A percentile compares a stretch with the other conserved stretches of the same genome.
Evolutionary conservation across 495 filamentous ascomycete genomes (phyloP).

Genomic region (Tuber magnatum): DNA sequence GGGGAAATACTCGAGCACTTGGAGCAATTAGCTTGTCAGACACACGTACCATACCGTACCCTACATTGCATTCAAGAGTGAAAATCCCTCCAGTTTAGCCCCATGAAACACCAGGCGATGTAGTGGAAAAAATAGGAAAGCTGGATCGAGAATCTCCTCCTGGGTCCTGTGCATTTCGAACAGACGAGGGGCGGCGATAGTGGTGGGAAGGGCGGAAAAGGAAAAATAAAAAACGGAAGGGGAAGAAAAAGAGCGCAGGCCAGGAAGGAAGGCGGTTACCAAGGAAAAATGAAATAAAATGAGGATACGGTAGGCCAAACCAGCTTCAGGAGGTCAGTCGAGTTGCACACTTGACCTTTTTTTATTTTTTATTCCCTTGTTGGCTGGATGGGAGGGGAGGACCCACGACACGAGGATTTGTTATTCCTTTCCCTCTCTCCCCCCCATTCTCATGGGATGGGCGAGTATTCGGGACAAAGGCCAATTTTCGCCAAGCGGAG

Average conservation of each 20-base stretch:
- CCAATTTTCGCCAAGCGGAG: background rate
- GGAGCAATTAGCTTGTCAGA: slow-evolving; percentile 25
- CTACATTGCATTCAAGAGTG: slow-evolving; percentile 28
- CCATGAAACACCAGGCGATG: slow-evolving; percentile 30
- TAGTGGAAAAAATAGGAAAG: slow-evolving; percentile 15
- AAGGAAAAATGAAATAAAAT: slow-evolving; percentile 3
- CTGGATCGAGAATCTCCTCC: slow-evolving; percentile 18
- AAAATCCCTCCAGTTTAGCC: slow-evolving; percentile 25
- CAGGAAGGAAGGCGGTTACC: slow-evolving; percentile 3
- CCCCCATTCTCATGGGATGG: background rate
- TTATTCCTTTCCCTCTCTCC: background rate
- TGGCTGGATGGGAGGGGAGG: background rate
- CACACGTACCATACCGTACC: slow-evolving; percentile 8
- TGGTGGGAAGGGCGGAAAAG: slow-evolving; percentile 1
- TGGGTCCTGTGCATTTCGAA: slow-evolving; percentile 8
- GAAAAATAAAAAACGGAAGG: slow-evolving; percentile 10
- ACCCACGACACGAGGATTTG: background rate
- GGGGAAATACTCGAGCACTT: slow-evolving; percentile 4
- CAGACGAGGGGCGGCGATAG: slow-evolving; percentile 26
- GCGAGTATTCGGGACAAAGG: background rate
- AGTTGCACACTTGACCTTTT: slow-evolving; percentile 1
- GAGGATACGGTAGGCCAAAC: background rate
- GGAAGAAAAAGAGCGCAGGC: slow-evolving; percentile 23
- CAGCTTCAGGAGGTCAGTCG: background rate
- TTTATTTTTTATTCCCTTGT: background rate